Percentiles rank a stretch among this genome's conserved stretches.
These are phyloP conservation scores for Chrysophaeum taylorii DNA, from an alignment of 352 stramenopile species.

Conservation along the genomic window DNA sequence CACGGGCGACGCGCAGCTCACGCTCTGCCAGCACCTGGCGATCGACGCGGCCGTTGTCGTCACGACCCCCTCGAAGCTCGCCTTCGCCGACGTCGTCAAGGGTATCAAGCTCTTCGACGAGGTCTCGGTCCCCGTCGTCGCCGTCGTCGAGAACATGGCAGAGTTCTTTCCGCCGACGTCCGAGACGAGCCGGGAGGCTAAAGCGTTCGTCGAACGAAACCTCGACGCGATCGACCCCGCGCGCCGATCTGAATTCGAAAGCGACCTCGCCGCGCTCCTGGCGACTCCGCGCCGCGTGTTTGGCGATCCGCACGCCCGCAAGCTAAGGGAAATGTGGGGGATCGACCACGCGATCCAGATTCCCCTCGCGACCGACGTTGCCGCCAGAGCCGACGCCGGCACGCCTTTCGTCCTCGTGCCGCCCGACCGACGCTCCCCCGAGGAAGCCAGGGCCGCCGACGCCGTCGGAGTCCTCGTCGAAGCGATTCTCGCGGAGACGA, in stretches of 20 bases:
- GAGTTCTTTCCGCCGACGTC: constrained; percentile 52
- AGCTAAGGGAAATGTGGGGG: constrained; percentile 10
- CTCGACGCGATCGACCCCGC: too few species aligned
- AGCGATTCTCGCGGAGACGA: background rate
- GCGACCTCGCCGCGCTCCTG: background rate
- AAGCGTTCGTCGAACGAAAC: background rate
- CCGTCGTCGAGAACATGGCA: constrained; percentile 98
- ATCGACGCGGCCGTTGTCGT: constrained; percentile 87
- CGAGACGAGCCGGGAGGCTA: background rate
- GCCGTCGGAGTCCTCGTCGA: background rate
- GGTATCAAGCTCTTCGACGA: constrained; percentile 95
- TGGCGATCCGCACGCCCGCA: background rate
- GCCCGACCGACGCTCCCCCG: background rate
- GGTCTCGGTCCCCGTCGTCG: constrained; percentile 87
- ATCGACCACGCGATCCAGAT: background rate
- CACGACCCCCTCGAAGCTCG: constrained; percentile 92
- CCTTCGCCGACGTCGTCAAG: constrained; percentile 94
- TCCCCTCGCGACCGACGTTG: background rate
- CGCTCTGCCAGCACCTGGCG: constrained; percentile 84
- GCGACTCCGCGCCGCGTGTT: background rate
- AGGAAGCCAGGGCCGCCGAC: background rate
- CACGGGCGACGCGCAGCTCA: constrained; percentile 98
- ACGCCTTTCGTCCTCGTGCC: background rate
- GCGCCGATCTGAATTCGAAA: background rate
- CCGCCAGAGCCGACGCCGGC: background rate